These are phyloP conservation scores for Penicillium decumbens DNA, from an alignment of 2,329 filamentous ascomycete species.

Conservation along the genomic window DNA sequence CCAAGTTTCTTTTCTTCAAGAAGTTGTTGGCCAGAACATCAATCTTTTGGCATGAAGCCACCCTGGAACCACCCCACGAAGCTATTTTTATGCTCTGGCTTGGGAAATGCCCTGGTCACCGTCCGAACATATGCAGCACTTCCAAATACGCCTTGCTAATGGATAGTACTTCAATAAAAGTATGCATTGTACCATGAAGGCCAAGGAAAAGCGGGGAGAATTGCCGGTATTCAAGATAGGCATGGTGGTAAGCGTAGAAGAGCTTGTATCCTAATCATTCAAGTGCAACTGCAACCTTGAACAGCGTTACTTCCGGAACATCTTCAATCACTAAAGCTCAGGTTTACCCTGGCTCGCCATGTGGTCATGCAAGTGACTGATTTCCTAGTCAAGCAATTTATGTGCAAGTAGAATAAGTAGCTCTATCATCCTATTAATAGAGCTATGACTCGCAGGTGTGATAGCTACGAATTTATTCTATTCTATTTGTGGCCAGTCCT, in stretches of 20 bases:
- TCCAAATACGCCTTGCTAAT: no score
- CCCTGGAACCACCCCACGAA: no score
- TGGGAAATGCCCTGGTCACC: no score
- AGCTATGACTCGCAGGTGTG: not conserved
- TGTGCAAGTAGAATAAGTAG: not conserved
- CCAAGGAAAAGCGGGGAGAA: not conserved
- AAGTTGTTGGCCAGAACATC: no score
- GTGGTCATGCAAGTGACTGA: not conserved
- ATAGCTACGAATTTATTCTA: not conserved
- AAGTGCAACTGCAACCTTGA: not conserved
- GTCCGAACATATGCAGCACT: no score
- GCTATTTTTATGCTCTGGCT: no score
- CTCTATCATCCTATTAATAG: not conserved
- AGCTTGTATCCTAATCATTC: not conserved
- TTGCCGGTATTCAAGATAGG: not conserved
- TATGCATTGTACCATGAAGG: not conserved
- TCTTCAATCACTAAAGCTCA: not conserved
- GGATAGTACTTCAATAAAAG: no score
- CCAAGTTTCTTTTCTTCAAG: no score
- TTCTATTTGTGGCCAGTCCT: not conserved
- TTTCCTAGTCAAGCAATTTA: not conserved
- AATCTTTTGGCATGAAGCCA: no score
- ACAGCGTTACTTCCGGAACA: not conserved
- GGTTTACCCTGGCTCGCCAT: not conserved
- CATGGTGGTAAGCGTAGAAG: not conserved